These are phyloP conservation scores for Arxiozyma slooffiae DNA, from an alignment of 1,139 yeast species.

Conservation along the genomic window DNA sequence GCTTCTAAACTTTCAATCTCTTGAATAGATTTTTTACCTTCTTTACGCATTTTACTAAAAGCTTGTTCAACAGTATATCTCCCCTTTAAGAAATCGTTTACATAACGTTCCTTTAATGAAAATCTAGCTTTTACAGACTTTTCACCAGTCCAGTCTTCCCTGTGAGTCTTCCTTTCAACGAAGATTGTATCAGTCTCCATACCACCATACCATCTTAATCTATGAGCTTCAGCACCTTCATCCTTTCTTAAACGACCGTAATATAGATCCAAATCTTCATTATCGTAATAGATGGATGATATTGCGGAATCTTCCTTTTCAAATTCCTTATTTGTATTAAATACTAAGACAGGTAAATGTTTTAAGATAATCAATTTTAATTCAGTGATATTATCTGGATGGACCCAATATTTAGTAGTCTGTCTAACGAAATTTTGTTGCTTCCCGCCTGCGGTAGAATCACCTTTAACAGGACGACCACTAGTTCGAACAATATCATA, in stretches of 20 bases:
- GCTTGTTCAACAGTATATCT: slow-evolving; percentile 79
- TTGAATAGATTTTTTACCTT: slow-evolving; percentile 75
- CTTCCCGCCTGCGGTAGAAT: slow-evolving; percentile 90
- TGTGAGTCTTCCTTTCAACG: slow-evolving; percentile 93
- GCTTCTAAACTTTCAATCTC: slow-evolving; percentile 90
- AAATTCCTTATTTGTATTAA: slow-evolving; percentile 91
- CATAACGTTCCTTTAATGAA: slow-evolving; percentile 81
- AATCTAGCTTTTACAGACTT: slow-evolving; percentile 96
- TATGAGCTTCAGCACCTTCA: slow-evolving; percentile 98
- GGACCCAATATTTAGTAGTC: slow-evolving; percentile 98
- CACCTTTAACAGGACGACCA: slow-evolving; percentile 91
- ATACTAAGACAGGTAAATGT: slow-evolving; percentile 91
- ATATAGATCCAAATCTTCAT: slow-evolving; percentile 77
- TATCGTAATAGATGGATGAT: slow-evolving; percentile 91
- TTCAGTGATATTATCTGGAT: slow-evolving; percentile 97
- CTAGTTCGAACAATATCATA: slow-evolving; percentile 91
- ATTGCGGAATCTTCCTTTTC: slow-evolving; percentile 91
- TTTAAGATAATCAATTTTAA: slow-evolving; percentile 82
- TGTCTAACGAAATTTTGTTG: slow-evolving; percentile 98
- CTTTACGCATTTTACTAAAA: slow-evolving; percentile 85
- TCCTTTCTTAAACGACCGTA: slow-evolving; percentile 90
- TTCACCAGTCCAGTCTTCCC: slow-evolving; percentile 99
- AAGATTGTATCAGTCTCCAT: slow-evolving; percentile 88
- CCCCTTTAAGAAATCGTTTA: slow-evolving; percentile 74
- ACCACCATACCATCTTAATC: slow-evolving; percentile 98